Conservation (phyloP, 2,329 filamentous ascomycete genomes). For the Sporothrix globosa region DNA sequence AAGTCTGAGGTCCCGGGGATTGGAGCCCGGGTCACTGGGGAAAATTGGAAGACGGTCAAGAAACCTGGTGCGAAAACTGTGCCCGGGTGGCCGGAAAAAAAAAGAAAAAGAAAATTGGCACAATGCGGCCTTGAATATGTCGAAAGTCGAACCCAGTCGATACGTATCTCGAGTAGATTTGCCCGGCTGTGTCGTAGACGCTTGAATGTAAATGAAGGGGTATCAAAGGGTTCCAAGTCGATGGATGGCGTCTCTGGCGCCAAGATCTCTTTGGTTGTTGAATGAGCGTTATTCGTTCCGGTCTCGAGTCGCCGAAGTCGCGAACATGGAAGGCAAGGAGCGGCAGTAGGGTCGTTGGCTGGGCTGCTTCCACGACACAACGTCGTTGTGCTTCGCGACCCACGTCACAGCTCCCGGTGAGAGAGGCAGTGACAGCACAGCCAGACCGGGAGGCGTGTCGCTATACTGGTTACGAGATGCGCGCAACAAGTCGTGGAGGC, state of each 20-base stretch:
- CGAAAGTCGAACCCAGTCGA: background rate
- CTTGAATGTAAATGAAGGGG: background rate
- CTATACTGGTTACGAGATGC: slow-evolving; percentile 2
- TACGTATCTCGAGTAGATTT: background rate
- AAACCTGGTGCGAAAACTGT: slow-evolving; percentile 4
- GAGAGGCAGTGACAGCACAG: slow-evolving; percentile 15
- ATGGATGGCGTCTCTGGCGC: too few species aligned
- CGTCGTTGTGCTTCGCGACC: slow-evolving; percentile 21
- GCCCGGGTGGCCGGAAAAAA: background rate
- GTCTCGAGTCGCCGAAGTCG: background rate
- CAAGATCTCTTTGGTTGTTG: background rate
- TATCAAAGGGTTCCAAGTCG: background rate
- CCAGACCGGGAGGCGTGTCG: slow-evolving; percentile 19
- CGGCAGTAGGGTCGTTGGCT: background rate
- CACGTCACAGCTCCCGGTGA: slow-evolving; percentile 4
- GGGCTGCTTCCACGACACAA: slow-evolving; percentile 8
- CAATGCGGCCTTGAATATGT: background rate
- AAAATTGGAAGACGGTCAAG: background rate
- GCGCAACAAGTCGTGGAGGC: background rate
- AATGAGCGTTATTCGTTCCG: background rate
- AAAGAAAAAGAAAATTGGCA: background rate
- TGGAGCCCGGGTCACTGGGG: background rate
- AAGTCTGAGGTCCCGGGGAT: background rate
- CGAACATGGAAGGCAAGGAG: background rate
- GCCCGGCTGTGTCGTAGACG: background rate